These are phyloP conservation scores for Nannochloropsis granulata DNA, from an alignment of 108 stramenopile species.

Conservation along the genomic window DNA sequence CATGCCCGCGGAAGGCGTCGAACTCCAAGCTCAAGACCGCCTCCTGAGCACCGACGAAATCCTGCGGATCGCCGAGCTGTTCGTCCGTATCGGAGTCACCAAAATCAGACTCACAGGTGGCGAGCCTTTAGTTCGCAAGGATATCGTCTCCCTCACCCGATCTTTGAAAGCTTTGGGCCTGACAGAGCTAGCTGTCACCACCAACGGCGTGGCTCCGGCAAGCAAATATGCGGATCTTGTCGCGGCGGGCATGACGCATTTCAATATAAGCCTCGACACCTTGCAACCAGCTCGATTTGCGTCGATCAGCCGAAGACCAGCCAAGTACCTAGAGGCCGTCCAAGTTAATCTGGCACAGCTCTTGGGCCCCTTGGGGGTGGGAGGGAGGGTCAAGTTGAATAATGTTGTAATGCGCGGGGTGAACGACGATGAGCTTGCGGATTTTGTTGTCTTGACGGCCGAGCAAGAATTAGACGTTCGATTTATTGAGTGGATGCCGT, in stretches of 20 bases:
- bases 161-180: slow-evolving; percentile 23
- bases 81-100: slow-evolving; percentile 50
- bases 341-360: background rate
- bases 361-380: background rate
- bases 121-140: slow-evolving; percentile 74
- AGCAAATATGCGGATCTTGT: slow-evolving; percentile 50
- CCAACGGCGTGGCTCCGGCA: slow-evolving; percentile 73
- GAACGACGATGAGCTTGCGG: slow-evolving; percentile 71
- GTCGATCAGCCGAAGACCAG: slow-evolving; percentile 66
- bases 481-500: slow-evolving; percentile 99
- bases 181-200: slow-evolving; percentile 74
- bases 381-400: slow-evolving; percentile 70
- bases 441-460: slow-evolving; percentile 55
- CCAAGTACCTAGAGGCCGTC: slow-evolving; percentile 46
- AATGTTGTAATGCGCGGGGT: slow-evolving; percentile 76
- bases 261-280: slow-evolving; percentile 89
- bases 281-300: slow-evolving; percentile 63
- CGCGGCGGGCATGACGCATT: slow-evolving; percentile 69
- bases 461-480: slow-evolving; percentile 62
- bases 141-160: slow-evolving; percentile 52
- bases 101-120: slow-evolving; percentile 50
- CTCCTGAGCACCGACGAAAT: slow-evolving; percentile 70
- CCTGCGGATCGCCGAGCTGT: slow-evolving; percentile 51
- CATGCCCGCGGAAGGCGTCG: slow-evolving; percentile 92
- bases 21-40: slow-evolving; percentile 36